Percentiles rank a stretch among this genome's conserved stretches.
phyloP scores from a whole-genome alignment of 495 filamentous ascomycete genomes.

The Neurospora sp. region DNA sequence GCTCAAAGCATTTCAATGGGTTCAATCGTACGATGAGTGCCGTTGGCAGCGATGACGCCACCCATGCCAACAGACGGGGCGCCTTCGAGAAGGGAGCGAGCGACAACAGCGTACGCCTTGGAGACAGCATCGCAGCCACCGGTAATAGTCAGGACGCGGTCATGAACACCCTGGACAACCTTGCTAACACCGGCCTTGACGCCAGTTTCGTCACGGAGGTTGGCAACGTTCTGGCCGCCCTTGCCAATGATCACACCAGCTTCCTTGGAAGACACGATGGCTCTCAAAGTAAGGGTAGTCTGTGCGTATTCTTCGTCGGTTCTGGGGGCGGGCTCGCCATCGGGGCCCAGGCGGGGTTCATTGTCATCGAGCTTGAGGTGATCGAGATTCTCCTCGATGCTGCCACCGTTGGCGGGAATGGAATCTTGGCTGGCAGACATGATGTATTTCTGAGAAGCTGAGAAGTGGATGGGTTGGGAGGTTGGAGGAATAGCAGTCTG shows the following conservation, averaged over 20 bases:
- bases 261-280: constrained; percentile 97
- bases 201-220: constrained; percentile 91
- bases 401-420: constrained; percentile 27
- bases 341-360: constrained; percentile 50
- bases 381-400: constrained; percentile 41
- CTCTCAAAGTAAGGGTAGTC: constrained; percentile 82
- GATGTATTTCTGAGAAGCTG: constrained; percentile 8
- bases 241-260: constrained; percentile 98
- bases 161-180: constrained; percentile 92
- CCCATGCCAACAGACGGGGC: constrained; percentile 94
- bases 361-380: constrained; percentile 38
- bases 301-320: constrained; percentile 95
- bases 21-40: constrained; percentile 74
- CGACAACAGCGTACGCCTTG: constrained; percentile 86
- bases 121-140: constrained; percentile 77
- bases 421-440: constrained; percentile 43
- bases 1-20: neutral
- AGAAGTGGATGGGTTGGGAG: neutral
- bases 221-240: constrained; percentile 94
- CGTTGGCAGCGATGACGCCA: constrained; percentile 69
- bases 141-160: constrained; percentile 91
- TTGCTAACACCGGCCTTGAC: constrained; percentile 98
- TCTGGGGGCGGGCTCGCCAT: constrained; percentile 62
- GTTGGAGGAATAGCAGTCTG: neutral
- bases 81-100: constrained; percentile 81